Percentiles rank a stretch among this genome's conserved stretches.
Evolutionary conservation across 306 rosid species (phyloP).

Genomic region (Calophaca sinica): DNA sequence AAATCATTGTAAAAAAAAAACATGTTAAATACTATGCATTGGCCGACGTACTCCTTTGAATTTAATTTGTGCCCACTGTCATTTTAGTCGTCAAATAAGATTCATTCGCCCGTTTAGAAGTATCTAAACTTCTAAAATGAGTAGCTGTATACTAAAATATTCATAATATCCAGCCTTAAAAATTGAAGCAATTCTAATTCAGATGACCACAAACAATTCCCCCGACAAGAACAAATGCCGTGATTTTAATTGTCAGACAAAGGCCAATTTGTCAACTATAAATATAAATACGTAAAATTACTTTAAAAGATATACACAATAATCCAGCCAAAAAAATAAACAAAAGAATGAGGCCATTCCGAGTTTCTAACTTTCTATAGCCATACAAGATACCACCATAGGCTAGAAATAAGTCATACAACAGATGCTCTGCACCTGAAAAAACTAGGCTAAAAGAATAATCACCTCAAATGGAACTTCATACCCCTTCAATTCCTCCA

Average conservation of each 20-base stretch:
- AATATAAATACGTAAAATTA: conserved; percentile 16
- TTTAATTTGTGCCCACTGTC: too few relatives aligned
- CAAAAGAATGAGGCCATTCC: conserved; percentile 33
- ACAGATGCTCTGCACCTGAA: conserved; percentile 15
- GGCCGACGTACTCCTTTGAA: too few relatives aligned
- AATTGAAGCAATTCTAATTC: too few relatives aligned
- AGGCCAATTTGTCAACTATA: conserved; percentile 4
- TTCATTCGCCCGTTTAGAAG: too few relatives aligned
- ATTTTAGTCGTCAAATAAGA: too few relatives aligned
- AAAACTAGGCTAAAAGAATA: conserved; percentile 22
- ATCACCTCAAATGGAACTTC: conserved; percentile 37
- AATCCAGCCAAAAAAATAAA: conserved; percentile 19
- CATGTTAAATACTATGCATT: too few relatives aligned
- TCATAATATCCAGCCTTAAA: too few relatives aligned
- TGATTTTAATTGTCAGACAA: not conserved
- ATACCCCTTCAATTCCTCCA: conserved; percentile 36
- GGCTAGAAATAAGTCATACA: conserved; percentile 15
- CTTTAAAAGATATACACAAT: conserved; percentile 18
- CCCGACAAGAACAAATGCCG: too few relatives aligned
- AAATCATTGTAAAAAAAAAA: too few relatives aligned
- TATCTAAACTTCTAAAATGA: too few relatives aligned
- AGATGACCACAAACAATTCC: too few relatives aligned
- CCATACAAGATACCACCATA: not conserved
- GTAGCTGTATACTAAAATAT: too few relatives aligned
- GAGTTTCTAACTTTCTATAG: conserved; percentile 20